Conservation (phyloP, 2,329 filamentous ascomycete genomes). For the Penicillium sp. region DNA sequence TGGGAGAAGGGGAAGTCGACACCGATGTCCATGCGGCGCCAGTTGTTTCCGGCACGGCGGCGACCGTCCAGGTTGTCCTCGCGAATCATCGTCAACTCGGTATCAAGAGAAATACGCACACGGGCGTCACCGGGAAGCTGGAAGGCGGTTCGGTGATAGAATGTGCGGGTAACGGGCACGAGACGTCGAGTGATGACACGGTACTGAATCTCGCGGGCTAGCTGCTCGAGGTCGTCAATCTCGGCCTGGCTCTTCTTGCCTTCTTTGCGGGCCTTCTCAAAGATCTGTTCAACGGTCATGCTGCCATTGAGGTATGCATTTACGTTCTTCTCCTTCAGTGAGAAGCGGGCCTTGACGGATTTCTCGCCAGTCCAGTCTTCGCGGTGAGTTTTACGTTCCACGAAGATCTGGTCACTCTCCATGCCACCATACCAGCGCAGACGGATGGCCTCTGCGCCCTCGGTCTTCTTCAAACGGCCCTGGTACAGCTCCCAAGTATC, state of each 20-base stretch:
- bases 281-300: conserved; percentile 81
- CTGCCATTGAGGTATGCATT: conserved; percentile 85
- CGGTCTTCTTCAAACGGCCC: conserved; percentile 93
- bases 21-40: conserved; percentile 95
- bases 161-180: conserved; percentile 85
- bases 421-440: conserved; percentile 97
- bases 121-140: conserved; percentile 94
- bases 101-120: conserved; percentile 94
- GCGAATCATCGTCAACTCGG: conserved; percentile 88
- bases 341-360: conserved; percentile 95
- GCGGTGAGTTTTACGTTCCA: conserved; percentile 95
- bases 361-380: conserved; percentile 99
- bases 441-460: conserved; percentile 94
- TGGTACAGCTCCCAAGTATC: conserved; percentile 92
- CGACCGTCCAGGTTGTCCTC: conserved; percentile 91
- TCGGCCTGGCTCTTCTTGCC: conserved; percentile 91
- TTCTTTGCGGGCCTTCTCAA: conserved; percentile 93
- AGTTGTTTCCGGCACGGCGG: conserved; percentile 76
- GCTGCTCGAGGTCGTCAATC: conserved; percentile 81
- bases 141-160: conserved; percentile 98
- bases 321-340: conserved; percentile 95
- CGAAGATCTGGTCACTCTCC: conserved; percentile 91
- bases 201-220: conserved; percentile 92
- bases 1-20: conserved; percentile 94
- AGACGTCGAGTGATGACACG: conserved; percentile 84